phyloP scores from a whole-genome alignment of 805 yeast genomes.

The Yamadazyma scolyti region DNA sequence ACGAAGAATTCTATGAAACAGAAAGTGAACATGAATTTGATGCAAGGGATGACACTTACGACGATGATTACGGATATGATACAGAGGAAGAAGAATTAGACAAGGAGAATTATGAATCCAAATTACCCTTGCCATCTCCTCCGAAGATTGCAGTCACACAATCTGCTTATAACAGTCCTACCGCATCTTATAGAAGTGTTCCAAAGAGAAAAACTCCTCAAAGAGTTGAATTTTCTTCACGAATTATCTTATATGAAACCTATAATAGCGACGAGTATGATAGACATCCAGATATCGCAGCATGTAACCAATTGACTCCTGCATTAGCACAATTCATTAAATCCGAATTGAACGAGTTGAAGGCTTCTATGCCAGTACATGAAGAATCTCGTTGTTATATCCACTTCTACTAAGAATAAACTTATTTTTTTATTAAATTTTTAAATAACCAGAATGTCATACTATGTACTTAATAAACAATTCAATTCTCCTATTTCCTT shows the following conservation, averaged over 20 bases:
- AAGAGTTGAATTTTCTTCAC: constrained; percentile 67
- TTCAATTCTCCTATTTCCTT: constrained; percentile 3
- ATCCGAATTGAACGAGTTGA: constrained; percentile 77
- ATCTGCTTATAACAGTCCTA: not conserved
- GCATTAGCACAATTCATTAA: constrained; percentile 79
- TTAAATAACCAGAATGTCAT: too few relatives aligned
- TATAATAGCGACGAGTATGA: constrained; percentile 82
- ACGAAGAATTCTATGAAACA: too few relatives aligned
- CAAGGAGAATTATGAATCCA: constrained; percentile 2
- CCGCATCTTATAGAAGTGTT: not conserved
- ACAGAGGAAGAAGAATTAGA: constrained; percentile 6
- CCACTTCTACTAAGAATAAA: constrained; percentile 76
- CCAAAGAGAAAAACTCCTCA: constrained; percentile 3
- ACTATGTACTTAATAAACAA: constrained; percentile 5
- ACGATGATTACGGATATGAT: constrained; percentile 7
- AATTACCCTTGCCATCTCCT: constrained; percentile 1
- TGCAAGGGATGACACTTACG: constrained; percentile 2
- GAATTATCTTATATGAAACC: constrained; percentile 82
- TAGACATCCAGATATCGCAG: constrained; percentile 87
- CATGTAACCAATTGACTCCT: constrained; percentile 90
- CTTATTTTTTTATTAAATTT: constrained; percentile 1
- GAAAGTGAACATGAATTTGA: constrained; percentile 5
- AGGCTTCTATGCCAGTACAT: constrained; percentile 80
- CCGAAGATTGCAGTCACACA: not conserved
- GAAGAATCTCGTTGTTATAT: constrained; percentile 75